Percentiles rank a stretch among this genome's conserved stretches.
These are phyloP conservation scores for Tetradesmus lagerheimii DNA, from an alignment of 139 green algal genomes.

Conservation along the genomic window DNA sequence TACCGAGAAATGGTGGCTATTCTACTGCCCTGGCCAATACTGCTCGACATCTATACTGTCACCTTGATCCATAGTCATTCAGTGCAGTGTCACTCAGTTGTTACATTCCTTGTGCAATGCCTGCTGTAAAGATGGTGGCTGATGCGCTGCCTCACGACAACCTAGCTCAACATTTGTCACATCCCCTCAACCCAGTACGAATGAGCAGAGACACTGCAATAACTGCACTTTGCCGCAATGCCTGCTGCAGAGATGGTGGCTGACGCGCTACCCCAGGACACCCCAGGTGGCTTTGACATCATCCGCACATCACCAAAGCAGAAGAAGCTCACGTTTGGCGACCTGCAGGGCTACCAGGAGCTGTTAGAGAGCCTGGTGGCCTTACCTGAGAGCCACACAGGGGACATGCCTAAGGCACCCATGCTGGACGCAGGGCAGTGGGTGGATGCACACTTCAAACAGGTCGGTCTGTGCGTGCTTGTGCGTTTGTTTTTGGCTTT, in stretches of 20 bases:
- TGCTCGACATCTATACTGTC: no score
- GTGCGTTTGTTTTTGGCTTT: background rate
- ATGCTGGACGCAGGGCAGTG: slow-evolving; percentile 25
- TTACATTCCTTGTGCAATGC: background rate
- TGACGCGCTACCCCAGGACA: background rate
- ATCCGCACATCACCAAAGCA: background rate
- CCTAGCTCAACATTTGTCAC: background rate
- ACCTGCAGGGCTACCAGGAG: slow-evolving; percentile 15
- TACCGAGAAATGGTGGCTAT: no score
- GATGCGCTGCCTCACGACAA: background rate
- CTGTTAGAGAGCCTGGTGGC: background rate
- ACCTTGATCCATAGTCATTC: background rate
- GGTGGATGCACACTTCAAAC: slow-evolving; percentile 39
- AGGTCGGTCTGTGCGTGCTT: background rate
- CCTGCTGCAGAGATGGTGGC: slow-evolving; percentile 20
- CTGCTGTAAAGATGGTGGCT: slow-evolving; percentile 3
- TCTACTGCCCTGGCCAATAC: no score
- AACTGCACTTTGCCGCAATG: background rate
- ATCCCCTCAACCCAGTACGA: no score
- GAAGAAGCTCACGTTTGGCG: background rate
- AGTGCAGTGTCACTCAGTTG: background rate
- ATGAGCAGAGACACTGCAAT: no score
- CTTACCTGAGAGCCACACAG: background rate
- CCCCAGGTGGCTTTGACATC: background rate
- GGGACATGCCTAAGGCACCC: background rate